Percentiles rank a stretch among this genome's conserved stretches.
phyloP scores from a whole-genome alignment of 2,329 filamentous ascomycete genomes.

The Canariomyces notabilis region DNA sequence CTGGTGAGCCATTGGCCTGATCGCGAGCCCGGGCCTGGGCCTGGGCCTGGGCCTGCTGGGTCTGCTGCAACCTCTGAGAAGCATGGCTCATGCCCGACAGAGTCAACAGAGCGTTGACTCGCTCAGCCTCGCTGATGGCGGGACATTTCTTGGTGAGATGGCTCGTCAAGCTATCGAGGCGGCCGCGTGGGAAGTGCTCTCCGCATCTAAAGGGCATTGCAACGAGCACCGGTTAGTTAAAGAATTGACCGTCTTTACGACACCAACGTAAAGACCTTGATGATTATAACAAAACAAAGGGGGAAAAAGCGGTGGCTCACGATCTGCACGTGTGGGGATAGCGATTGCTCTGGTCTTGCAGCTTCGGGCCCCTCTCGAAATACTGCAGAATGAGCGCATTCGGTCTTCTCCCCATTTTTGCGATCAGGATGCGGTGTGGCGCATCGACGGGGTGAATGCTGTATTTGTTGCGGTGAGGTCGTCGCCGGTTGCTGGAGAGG shows the following conservation, averaged over 20 bases:
- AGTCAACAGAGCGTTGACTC: conserved; percentile 68
- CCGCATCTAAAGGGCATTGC: too few species aligned
- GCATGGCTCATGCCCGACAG: conserved; percentile 64
- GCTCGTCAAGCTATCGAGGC: conserved; percentile 73
- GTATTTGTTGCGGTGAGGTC: conserved; percentile 12
- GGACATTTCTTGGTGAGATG: conserved; percentile 87
- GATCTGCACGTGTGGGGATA: conserved; percentile 88
- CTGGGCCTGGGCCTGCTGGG: conserved; percentile 23
- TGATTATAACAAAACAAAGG: background rate
- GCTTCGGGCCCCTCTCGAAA: conserved; percentile 80
- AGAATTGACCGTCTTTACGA: too few species aligned
- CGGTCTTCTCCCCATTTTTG: conserved; percentile 64
- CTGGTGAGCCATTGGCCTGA: conserved; percentile 22
- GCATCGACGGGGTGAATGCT: conserved; percentile 16
- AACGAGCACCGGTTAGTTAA: too few species aligned
- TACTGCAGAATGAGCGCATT: conserved; percentile 82
- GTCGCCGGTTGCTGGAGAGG: conserved; percentile 17
- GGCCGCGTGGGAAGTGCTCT: conserved; percentile 84
- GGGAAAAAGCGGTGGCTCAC: conserved; percentile 19
- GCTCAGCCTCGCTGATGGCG: conserved; percentile 67
- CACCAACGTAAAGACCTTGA: too few species aligned
- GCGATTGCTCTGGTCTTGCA: conserved; percentile 83
- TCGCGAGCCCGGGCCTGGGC: conserved; percentile 21
- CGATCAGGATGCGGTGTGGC: conserved; percentile 11
- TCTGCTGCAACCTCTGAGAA: conserved; percentile 26